Evolutionary conservation across 108 stramenopile genomes (phyloP).

Genomic region (Cylindrotheca fusiformis): DNA sequence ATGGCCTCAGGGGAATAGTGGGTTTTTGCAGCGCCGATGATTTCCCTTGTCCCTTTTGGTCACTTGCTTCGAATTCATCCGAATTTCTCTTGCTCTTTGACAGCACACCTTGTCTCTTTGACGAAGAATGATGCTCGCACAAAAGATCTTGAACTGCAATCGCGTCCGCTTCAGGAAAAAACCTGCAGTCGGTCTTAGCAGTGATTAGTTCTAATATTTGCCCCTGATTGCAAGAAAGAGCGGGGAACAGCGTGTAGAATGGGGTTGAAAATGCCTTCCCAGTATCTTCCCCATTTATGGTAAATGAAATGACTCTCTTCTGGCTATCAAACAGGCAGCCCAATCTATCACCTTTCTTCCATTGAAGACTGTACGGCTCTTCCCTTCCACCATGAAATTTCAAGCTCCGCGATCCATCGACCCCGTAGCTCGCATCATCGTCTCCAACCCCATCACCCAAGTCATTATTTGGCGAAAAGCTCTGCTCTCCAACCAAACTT

Average conservation of each 20-base stretch:
- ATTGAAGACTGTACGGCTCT: constrained; percentile 39
- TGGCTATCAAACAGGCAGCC: constrained; percentile 49
- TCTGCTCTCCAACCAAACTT: constrained; percentile 17
- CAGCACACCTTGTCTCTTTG: neutral
- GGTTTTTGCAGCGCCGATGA: neutral
- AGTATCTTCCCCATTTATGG: constrained; percentile 67
- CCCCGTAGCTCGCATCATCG: constrained; percentile 62
- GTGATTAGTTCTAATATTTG: constrained; percentile 67
- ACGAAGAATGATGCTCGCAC: neutral
- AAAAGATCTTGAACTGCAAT: constrained; percentile 14
- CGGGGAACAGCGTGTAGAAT: constrained; percentile 43
- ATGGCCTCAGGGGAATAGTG: neutral
- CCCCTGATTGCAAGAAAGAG: constrained; percentile 68
- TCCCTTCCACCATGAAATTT: constrained; percentile 64
- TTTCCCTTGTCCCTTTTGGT: neutral
- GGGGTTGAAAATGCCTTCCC: constrained; percentile 52
- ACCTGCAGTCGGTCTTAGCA: constrained; percentile 34
- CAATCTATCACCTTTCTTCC: constrained; percentile 70
- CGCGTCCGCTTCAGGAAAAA: constrained; percentile 26
- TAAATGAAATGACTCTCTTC: constrained; percentile 51
- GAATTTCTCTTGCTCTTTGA: neutral
- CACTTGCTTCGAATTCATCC: neutral
- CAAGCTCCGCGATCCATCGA: constrained; percentile 71
- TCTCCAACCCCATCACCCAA: constrained; percentile 86
- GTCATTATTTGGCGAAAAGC: constrained; percentile 69